Base-by-base conservation (phyloP, 2,329 filamentous ascomycete genomes). In the Alternaria sp. region DNA sequence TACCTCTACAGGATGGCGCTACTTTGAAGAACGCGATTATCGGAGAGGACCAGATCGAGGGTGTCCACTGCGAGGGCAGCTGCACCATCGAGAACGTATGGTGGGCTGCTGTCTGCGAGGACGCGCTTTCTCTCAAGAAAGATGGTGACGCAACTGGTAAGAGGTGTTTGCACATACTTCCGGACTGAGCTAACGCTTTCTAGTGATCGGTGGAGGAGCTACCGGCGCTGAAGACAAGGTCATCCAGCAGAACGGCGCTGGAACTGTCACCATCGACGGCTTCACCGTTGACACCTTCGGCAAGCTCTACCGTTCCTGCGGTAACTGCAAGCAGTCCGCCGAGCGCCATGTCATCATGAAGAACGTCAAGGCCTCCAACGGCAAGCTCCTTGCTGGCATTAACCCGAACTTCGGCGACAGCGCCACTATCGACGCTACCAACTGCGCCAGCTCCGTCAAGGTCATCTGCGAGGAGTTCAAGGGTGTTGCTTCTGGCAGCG, bases 321-420 rank as follows among this genome's bases (percentile, higher is more conserved):
- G 83, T 40, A 79, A 80, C 74, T 80, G 77, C 75, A 86, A 86
- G 77, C 84, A 83, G 74, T 77, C 74, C 6, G 76, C 79, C 54
- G 77, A 79, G 47, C 81, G 83, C 61, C 77, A 81, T 62, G 79
- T 84, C 55, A 74, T 83, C 57, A 77, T 86, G 60, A 76, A 82
- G 71, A 81, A 81, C 66, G 76, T 83, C 60, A 79, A 77, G 30
- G 82, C 81, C 54, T 79, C 80, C 64, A 73, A 77, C 44, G 75
- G 79, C 59, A 84, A 84, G 61, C 71, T 78, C 54, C 78, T 84
- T 26, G 83, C 78, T 62, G 83, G 83, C 30, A 85, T 86, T 72
- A 86, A 86, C 78, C 77, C 78, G 51, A 86, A 86, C 80, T 86
- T 82, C 64, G 83, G 83, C 15, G 83, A 85, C 65, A 82, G 82